These are phyloP conservation scores for Rugonectria rugulosa DNA, from an alignment of 2,329 filamentous ascomycete species.

Conservation along the genomic window DNA sequence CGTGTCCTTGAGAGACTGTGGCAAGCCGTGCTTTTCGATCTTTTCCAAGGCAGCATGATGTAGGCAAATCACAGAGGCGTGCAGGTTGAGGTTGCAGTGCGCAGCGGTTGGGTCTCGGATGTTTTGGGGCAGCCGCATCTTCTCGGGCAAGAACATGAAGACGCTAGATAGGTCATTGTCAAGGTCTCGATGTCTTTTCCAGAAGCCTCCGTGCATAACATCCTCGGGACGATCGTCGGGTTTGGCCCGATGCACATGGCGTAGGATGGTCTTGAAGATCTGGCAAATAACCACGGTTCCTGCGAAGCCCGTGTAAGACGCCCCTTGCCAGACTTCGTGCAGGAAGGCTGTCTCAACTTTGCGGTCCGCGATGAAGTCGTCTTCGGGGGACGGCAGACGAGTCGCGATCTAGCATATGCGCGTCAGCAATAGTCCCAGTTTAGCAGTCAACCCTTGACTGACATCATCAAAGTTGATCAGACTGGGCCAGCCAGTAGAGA, in stretches of 20 bases:
- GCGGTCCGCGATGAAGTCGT: slow-evolving; percentile 73
- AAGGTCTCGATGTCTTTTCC: slow-evolving; percentile 83
- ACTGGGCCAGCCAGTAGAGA: slow-evolving; percentile 91
- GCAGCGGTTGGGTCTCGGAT: slow-evolving; percentile 76
- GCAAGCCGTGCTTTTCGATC: slow-evolving; percentile 74
- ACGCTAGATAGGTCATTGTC: slow-evolving; percentile 82
- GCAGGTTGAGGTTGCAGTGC: slow-evolving; percentile 87
- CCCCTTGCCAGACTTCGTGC: slow-evolving; percentile 67
- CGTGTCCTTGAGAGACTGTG: slow-evolving; percentile 69
- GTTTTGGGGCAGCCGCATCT: slow-evolving; percentile 74
- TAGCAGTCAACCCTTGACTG: slow-evolving; percentile 24
- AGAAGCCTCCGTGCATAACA: slow-evolving; percentile 78
- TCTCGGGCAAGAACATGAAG: slow-evolving; percentile 79
- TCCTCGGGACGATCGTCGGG: slow-evolving; percentile 77
- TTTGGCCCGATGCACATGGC: slow-evolving; percentile 78
- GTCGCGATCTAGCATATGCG: slow-evolving; percentile 68
- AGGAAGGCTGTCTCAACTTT: slow-evolving; percentile 70
- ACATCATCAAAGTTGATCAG: slow-evolving; percentile 77
- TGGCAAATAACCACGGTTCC: slow-evolving; percentile 77
- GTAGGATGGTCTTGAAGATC: slow-evolving; percentile 81
- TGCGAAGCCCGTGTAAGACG: slow-evolving; percentile 73
- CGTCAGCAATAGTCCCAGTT: neutral
- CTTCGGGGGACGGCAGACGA: slow-evolving; percentile 80
- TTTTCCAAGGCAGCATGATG: slow-evolving; percentile 90
- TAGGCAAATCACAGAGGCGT: slow-evolving; percentile 86